These are phyloP conservation scores for Aspergillus sergii DNA, from an alignment of 2,329 filamentous ascomycete species.

Conservation along the genomic window DNA sequence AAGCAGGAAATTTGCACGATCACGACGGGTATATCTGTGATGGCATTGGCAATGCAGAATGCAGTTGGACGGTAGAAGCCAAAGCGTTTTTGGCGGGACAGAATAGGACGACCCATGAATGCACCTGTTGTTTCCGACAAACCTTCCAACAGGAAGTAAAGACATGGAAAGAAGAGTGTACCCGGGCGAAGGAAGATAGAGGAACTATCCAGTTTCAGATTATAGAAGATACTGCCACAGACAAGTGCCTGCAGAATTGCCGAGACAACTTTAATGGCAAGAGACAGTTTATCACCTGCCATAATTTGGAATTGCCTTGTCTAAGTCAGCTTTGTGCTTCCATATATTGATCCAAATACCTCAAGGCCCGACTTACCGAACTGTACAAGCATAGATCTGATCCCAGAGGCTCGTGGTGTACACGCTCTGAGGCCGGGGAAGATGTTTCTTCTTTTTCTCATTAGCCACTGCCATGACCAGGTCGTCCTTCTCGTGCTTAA, in stretches of 20 bases:
- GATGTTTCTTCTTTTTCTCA: conserved; percentile 35
- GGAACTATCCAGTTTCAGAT: conserved; percentile 51
- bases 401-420: conserved; percentile 35
- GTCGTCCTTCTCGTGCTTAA: conserved; percentile 33
- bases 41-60: conserved; percentile 58
- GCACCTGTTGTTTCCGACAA: conserved; percentile 62
- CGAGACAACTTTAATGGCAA: conserved; percentile 50
- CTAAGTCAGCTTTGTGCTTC: not conserved
- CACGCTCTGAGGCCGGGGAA: conserved; percentile 33
- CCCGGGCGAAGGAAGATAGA: conserved; percentile 62
- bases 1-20: conserved; percentile 60
- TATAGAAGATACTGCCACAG: conserved; percentile 54
- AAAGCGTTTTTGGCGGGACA: conserved; percentile 69
- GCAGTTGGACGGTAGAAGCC: conserved; percentile 66
- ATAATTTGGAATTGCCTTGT: conserved; percentile 55
- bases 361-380: conserved; percentile 21
- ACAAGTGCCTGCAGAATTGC: conserved; percentile 44
- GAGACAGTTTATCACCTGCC: conserved; percentile 54
- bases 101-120: conserved; percentile 65
- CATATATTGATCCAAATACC: too few species aligned
- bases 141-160: conserved; percentile 63
- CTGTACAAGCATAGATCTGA: conserved; percentile 52
- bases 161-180: conserved; percentile 61
- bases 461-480: conserved; percentile 30
- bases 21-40: conserved; percentile 59